These are phyloP conservation scores for Choanephora cucurbitarum DNA, from an alignment of 371 early-diverging fungal species.

Conservation along the genomic window DNA sequence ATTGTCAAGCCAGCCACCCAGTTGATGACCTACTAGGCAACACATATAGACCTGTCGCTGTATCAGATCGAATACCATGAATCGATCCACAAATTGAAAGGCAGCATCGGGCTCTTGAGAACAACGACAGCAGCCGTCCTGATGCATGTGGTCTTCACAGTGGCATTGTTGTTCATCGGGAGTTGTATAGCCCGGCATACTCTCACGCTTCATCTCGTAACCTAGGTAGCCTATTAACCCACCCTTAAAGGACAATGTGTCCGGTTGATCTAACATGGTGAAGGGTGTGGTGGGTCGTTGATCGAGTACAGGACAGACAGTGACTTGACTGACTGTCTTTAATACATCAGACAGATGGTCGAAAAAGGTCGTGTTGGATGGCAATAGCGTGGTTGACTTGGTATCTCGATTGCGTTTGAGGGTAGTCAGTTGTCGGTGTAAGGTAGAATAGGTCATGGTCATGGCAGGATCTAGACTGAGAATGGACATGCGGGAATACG, in stretches of 20 bases:
- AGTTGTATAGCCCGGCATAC: conserved; percentile 55
- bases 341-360: conserved; percentile 33
- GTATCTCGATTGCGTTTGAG: neutral
- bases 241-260: conserved; percentile 57
- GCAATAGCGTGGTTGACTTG: neutral
- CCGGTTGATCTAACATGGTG: conserved; percentile 19
- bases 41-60: conserved; percentile 45
- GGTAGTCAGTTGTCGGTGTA: conserved; percentile 26
- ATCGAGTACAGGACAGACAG: neutral
- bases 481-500: conserved; percentile 41
- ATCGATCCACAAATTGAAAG: conserved; percentile 81
- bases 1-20: conserved; percentile 15
- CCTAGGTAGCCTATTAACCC: conserved; percentile 92
- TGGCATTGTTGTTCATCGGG: conserved; percentile 47
- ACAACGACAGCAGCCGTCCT: conserved; percentile 41
- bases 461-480: conserved; percentile 39
- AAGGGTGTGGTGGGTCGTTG: conserved; percentile 1
- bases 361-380: conserved; percentile 30
- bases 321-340: neutral
- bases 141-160: conserved; percentile 24
- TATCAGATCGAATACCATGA: conserved; percentile 75
- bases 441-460: conserved; percentile 44
- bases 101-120: conserved; percentile 74
- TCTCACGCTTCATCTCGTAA: conserved; percentile 91
- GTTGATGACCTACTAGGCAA: conserved; percentile 38